phyloP scores from a whole-genome alignment of 2,329 filamentous ascomycete species.

The Fusarium subtropicale region DNA sequence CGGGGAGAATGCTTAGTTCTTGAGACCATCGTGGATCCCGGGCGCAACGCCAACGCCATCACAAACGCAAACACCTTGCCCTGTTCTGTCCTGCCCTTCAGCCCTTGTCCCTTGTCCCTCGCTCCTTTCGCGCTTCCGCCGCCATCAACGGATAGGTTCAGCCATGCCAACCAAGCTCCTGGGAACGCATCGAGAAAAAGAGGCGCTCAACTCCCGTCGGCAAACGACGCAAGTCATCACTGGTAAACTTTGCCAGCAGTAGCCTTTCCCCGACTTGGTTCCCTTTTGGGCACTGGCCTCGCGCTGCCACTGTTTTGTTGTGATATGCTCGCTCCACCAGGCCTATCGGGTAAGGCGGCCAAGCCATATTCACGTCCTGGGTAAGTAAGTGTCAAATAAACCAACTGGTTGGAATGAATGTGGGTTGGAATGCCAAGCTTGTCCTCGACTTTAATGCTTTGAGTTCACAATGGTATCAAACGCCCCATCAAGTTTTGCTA shows the following conservation, averaged over 20 bases:
- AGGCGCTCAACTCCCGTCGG: conserved; percentile 46
- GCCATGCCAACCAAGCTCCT: conserved; percentile 51
- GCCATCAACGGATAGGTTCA: conserved; percentile 52
- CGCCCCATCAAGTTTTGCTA: background rate
- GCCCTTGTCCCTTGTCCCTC: conserved; percentile 26
- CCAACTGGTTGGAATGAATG: conserved; percentile 43
- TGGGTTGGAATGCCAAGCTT: conserved; percentile 33
- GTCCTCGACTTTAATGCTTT: conserved; percentile 24
- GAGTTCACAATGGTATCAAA: conserved; percentile 7
- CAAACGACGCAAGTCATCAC: conserved; percentile 38
- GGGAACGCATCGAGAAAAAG: conserved; percentile 46
- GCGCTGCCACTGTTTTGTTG: conserved; percentile 22
- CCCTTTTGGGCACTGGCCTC: conserved; percentile 21
- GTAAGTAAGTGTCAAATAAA: conserved; percentile 20
- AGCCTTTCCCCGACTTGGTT: conserved; percentile 24
- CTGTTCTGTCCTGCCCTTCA: background rate
- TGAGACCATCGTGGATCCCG: conserved; percentile 42
- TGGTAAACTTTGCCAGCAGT: conserved; percentile 36
- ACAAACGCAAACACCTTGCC: background rate
- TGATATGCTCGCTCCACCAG: conserved; percentile 29
- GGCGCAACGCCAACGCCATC: conserved; percentile 1
- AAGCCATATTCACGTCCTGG: conserved; percentile 33
- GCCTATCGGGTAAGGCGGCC: conserved; percentile 38
- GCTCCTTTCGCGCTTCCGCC: conserved; percentile 45
- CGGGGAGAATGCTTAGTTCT: conserved; percentile 32